These are phyloP conservation scores for Geoglossum cookeanum DNA, from an alignment of 2,329 filamentous ascomycete genomes.

Conservation along the genomic window DNA sequence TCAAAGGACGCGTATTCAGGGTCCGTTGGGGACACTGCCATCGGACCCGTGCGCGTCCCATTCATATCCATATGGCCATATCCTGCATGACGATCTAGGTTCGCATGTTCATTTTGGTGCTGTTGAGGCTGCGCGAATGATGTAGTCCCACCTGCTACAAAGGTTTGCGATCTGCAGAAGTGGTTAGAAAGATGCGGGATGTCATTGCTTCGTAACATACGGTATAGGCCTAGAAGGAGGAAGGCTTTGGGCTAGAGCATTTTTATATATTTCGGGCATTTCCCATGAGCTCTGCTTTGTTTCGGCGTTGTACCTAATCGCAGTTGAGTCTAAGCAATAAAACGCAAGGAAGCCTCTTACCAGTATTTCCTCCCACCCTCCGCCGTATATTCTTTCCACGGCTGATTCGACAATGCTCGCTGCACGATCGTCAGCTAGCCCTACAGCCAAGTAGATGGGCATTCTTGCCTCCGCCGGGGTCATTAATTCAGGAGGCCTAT, in stretches of 20 bases:
- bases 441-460: neutral
- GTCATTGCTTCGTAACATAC: constrained; percentile 20
- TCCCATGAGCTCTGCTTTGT: constrained; percentile 89
- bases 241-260: constrained; percentile 42
- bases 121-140: constrained; percentile 24
- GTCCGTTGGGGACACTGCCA: constrained; percentile 32
- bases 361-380: constrained; percentile 83
- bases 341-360: constrained; percentile 15
- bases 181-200: constrained; percentile 1
- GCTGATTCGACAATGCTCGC: constrained; percentile 64
- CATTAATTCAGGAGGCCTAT: constrained; percentile 82
- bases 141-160: constrained; percentile 38
- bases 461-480: constrained; percentile 51
- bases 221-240: constrained; percentile 25
- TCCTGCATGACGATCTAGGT: constrained; percentile 26
- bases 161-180: constrained; percentile 26
- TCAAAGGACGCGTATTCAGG: constrained; percentile 64
- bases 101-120: constrained; percentile 29
- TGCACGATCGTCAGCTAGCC: constrained; percentile 18
- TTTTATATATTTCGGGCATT: constrained; percentile 69
- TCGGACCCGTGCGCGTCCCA: constrained; percentile 19
- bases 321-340: neutral
- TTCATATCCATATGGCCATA: constrained; percentile 24
- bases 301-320: constrained; percentile 53
- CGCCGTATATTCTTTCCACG: constrained; percentile 84